Percentiles rank a stretch among this genome's conserved stretches.
Evolutionary conservation across 768 basidiomycete genomes (phyloP).

Genomic region (Termitomyces sp.): DNA sequence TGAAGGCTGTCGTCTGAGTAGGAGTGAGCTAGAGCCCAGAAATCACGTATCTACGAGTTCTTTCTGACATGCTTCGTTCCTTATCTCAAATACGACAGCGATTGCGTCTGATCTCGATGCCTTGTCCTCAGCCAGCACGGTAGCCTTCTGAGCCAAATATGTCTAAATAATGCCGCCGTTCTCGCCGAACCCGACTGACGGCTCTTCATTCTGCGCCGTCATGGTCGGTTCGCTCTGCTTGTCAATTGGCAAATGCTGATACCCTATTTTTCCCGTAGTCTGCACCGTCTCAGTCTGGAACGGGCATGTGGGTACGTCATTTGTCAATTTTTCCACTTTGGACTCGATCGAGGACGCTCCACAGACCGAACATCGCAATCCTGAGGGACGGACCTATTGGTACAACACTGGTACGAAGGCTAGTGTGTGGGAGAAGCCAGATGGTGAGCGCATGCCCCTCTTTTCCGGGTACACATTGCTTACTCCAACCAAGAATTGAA

Average conservation of each 20-base stretch:
- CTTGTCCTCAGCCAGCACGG: not conserved
- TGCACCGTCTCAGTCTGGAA: slow-evolving; percentile 10
- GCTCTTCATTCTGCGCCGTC: not conserved
- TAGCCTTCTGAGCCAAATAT: slow-evolving; percentile 6
- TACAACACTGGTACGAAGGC: slow-evolving; percentile 84
- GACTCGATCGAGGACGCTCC: not conserved
- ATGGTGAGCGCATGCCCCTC: slow-evolving; percentile 48
- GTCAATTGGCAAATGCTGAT: not conserved
- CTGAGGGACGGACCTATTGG: slow-evolving; percentile 98
- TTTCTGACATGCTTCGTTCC: not conserved
- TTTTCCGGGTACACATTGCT: not conserved
- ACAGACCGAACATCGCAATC: slow-evolving; percentile 90
- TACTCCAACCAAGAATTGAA: slow-evolving; percentile 58
- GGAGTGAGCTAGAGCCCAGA: not conserved
- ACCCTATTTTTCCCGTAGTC: slow-evolving; percentile 1
- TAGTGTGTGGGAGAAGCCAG: slow-evolving; percentile 98
- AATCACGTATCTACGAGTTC: not conserved
- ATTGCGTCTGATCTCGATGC: not conserved
- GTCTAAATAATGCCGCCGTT: slow-evolving; percentile 1
- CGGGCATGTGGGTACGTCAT: slow-evolving; percentile 30
- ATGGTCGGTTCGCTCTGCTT: slow-evolving; percentile 4
- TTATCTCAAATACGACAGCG: not conserved
- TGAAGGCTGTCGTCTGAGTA: not conserved
- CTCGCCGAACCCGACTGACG: not conserved
- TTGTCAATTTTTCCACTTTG: not conserved